Base-by-base conservation (phyloP, 106 monocot genomes). In the Dioscorea zingiberensis region DNA sequence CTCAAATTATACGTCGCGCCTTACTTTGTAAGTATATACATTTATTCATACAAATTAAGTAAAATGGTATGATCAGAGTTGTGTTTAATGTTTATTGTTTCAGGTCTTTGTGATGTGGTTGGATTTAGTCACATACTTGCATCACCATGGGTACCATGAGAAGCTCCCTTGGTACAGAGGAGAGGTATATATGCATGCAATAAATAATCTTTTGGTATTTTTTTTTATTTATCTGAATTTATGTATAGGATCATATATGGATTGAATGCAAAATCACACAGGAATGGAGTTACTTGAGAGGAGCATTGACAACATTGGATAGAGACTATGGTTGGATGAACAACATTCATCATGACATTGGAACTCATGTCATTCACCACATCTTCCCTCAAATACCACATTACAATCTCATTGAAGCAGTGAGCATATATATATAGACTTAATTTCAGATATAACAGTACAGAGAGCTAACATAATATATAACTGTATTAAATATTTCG, bases 111-210 rank as follows among this genome's bases (percentile, higher is more conserved):
- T 93, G 16, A 65, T 77, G 79, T 94, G 94, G 94, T 69, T 94
- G 74, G 94, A 94, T 75, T 58, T 84, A 30, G 94, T 94, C 30
- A 94, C 94, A n/a, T 94, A 94, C 56, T 73, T 94, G 72, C 94
- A 89, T 73, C 94, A 94, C 25, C 94, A 94, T 79, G 94, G 94
- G 8, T 79, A 94, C 61, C 78, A 89, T 13, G 83, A 86, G 47
- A 86, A 89, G 76, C 89, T 94, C 19, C 94, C 94, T 15, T 89
- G 94, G 94, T 94, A 94, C 47, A 83, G 94, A 13, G 94, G 94
- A 22, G 81, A 86, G 86, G 94, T 94, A 72, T 69, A 45, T 27
- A n/a, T n/a, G n/a, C n/a, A n/a, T n/a, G n/a, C n/a, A n/a, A n/a
- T n/a, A n/a, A n/a, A n/a, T n/a, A n/a, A n/a, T n/a, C n/a, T n/a